A percentile compares a stretch with the other conserved stretches of the same genome.
These are phyloP conservation scores for Trichoderma orchidacearum DNA, from an alignment of 495 filamentous ascomycete species.

Conservation along the genomic window DNA sequence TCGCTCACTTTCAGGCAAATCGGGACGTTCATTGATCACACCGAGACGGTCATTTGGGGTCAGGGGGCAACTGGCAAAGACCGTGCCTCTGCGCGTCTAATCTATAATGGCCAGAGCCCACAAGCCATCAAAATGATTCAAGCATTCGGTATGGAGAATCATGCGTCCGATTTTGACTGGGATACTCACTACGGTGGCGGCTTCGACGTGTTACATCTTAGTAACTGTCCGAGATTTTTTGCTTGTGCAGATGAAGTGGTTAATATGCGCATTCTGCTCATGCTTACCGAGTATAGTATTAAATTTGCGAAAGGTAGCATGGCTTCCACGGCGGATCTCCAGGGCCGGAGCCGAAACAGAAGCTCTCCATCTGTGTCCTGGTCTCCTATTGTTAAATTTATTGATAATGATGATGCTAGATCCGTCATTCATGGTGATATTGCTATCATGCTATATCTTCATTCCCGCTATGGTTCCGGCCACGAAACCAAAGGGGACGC, in stretches of 20 bases:
- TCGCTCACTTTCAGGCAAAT: slow-evolving; percentile 88
- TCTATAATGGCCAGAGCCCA: slow-evolving; percentile 53
- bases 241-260: slow-evolving; percentile 37
- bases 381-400: slow-evolving; percentile 30
- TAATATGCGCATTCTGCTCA: slow-evolving; percentile 43
- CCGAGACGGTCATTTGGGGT: slow-evolving; percentile 66
- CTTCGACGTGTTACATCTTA: slow-evolving; percentile 74
- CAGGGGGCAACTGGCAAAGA: slow-evolving; percentile 70
- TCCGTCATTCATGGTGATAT: slow-evolving; percentile 32
- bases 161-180: slow-evolving; percentile 63
- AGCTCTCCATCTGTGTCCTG: slow-evolving; percentile 6
- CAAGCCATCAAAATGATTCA: slow-evolving; percentile 57
- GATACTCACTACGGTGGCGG: slow-evolving; percentile 60
- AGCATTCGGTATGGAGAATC: slow-evolving; percentile 81
- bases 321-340: slow-evolving; percentile 16
- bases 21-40: slow-evolving; percentile 61
- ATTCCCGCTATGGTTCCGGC: slow-evolving; percentile 27
- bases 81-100: slow-evolving; percentile 36
- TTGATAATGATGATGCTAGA: slow-evolving; percentile 36
- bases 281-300: slow-evolving; percentile 45
- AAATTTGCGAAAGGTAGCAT: slow-evolving; percentile 35
- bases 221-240: slow-evolving; percentile 37
- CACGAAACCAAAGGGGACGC: slow-evolving; percentile 11
- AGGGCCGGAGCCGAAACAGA: slow-evolving; percentile 8
- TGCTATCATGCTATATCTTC: slow-evolving; percentile 41